Evolutionary conservation across 179 eudicot genomes (phyloP), one percentile per base, ranked within the genome.

Genomic region (Silene coronaria): DNA sequence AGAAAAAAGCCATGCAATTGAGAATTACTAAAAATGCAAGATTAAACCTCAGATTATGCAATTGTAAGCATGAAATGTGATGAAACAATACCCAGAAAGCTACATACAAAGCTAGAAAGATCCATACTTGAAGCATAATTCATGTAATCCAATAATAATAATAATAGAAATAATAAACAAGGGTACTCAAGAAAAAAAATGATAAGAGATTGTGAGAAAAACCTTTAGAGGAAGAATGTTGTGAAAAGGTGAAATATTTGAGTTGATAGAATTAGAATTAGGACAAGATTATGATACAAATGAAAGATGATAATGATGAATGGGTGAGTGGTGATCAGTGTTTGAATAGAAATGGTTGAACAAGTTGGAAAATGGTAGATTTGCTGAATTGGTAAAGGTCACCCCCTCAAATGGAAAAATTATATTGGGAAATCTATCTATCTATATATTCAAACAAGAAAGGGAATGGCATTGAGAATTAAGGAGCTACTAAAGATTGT

Each of bases 31-130:
- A 16, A 4, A 51, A 51, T 51, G 57, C 57, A 51, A 59, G 11
- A 75, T 22, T 45, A 73, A 77, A 77, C 75, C 80, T 75, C 77
- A 61, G 45, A 67, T 38, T 64, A 22, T 26, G 11, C 75, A 75
- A 70, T 36, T 19, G 53, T 9, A 67, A 38, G 21, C 61, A 5
- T 17, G 2, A 4, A n/a, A 57, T 6, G 2, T n/a, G 62, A 22
- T 58, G 9, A 34, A 36, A 70, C 12, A 21, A 32, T 5, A 71
- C 67, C 68, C 76, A 72, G 42, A 76, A 64, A 64, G 38, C 9
- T 24, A 26, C 53, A 19, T 14, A 12, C 10, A 12, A 51, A 51
- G 19, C n/a, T 5, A 51, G 16, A 12, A 16, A 51, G n/a, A 16
- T 14, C 57, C 2, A 13, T 16, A 48, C 17, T 48, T 48, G 55